Percentiles rank a stretch among this genome's conserved stretches.
These are phyloP conservation scores for Fragaria iinumae DNA, from an alignment of 306 rosid species.

Conservation along the genomic window DNA sequence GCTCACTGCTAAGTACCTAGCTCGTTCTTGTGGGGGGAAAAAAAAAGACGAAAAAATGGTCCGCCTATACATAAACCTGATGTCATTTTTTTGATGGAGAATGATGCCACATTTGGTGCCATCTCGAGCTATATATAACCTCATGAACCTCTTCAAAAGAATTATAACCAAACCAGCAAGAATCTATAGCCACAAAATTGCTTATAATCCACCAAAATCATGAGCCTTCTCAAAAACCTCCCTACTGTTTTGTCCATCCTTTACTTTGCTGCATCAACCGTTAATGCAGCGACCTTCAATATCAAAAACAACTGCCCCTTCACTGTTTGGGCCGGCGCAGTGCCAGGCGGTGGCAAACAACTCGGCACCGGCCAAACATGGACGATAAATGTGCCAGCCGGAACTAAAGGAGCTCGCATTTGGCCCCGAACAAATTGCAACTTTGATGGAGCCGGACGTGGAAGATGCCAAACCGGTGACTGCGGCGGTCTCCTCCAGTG, in stretches of 20 bases:
- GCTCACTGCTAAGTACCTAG: no score
- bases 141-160: no score
- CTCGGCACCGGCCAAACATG: background rate
- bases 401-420: background rate
- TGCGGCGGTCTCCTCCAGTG: background rate
- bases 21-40: no score
- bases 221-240: background rate
- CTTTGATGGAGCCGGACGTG: background rate
- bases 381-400: background rate
- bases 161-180: no score
- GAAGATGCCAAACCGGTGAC: background rate
- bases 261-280: background rate
- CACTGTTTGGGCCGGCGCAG: background rate
- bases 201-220: no score
- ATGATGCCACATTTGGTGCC: no score
- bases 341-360: background rate
- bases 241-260: background rate
- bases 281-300: background rate
- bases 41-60: no score
- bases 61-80: no score
- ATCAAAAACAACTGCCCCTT: background rate
- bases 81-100: no score
- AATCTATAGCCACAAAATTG: no score
- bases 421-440: background rate
- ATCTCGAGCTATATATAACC: no score